Conservation (phyloP, 805 yeast genomes). For the Wickerhamomyces sydowiorum region DNA sequence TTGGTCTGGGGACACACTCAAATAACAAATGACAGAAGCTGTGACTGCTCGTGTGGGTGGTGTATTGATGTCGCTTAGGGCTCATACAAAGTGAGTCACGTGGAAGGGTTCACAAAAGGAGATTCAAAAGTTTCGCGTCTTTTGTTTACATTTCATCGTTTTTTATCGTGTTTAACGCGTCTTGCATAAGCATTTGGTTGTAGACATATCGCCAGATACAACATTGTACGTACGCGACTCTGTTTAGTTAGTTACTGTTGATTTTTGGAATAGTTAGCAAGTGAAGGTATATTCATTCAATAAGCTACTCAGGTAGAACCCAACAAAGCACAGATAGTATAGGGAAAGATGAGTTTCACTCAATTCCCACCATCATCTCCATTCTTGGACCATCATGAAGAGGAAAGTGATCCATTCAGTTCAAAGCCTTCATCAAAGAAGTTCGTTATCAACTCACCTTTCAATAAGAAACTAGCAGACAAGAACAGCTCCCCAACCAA, state of each 20-base stretch:
- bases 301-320: not conserved
- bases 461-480: conserved; percentile 1
- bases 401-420: conserved; percentile 10
- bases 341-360: conserved; percentile 4
- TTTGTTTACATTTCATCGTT: not conserved
- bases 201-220: not conserved
- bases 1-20: no score
- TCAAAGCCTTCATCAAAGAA: conserved; percentile 11
- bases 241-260: no score
- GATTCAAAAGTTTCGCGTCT: no score
- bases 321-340: not conserved
- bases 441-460: conserved; percentile 18
- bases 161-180: no score
- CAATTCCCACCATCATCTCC: conserved; percentile 37
- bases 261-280: no score
- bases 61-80: no score
- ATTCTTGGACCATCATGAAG: conserved; percentile 17
- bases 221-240: no score
- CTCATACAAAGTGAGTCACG: no score
- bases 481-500: conserved; percentile 13
- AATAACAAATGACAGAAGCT: no score
- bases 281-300: not conserved
- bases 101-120: no score
- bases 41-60: no score
- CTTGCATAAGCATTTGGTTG: no score